These are phyloP conservation scores for Tylopilus sp. DNA, from an alignment of 768 basidiomycete species.

Conservation along the genomic window DNA sequence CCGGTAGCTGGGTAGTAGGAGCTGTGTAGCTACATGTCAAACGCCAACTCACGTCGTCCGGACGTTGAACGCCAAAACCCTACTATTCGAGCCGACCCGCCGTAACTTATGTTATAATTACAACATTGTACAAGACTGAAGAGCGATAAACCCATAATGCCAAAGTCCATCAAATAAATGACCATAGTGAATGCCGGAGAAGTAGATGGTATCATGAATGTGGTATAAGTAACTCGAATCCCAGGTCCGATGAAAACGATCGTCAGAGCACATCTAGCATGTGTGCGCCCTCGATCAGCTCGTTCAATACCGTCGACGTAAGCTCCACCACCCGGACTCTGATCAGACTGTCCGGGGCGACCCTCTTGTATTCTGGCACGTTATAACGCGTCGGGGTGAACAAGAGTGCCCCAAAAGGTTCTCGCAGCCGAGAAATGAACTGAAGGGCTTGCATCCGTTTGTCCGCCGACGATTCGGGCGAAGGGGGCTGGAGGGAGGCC, in stretches of 20 bases:
- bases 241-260: background rate
- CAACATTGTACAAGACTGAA: no score
- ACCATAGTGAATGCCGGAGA: no score
- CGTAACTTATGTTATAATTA: no score
- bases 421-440: background rate
- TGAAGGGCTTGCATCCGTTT: background rate
- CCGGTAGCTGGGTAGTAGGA: no score
- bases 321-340: slow-evolving; percentile 1
- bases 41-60: no score
- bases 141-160: no score
- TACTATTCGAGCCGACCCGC: no score
- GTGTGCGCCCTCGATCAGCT: background rate
- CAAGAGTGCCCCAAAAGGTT: background rate
- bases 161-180: no score
- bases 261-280: slow-evolving; percentile 10
- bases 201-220: no score
- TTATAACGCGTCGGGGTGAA: background rate
- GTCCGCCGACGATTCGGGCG: background rate
- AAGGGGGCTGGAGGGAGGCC: background rate
- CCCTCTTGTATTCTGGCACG: slow-evolving; percentile 6
- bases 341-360: slow-evolving; percentile 2
- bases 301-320: background rate
- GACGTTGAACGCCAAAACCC: no score
- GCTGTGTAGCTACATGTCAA: no score
- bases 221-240: no score